These are phyloP conservation scores for Globisporangium camurandrum DNA, from an alignment of 352 stramenopile species.

Conservation along the genomic window DNA sequence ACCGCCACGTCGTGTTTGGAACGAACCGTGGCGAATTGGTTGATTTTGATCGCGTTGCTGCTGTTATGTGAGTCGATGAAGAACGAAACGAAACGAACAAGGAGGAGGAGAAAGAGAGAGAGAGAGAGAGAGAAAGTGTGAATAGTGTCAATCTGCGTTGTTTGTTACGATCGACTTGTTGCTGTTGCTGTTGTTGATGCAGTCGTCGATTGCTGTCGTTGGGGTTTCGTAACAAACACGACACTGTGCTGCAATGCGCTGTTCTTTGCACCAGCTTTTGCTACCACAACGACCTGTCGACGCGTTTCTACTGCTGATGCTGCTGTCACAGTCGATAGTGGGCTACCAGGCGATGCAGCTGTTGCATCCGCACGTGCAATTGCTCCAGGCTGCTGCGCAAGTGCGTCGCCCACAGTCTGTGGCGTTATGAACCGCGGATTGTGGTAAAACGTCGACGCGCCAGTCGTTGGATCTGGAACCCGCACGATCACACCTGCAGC, in stretches of 20 bases:
- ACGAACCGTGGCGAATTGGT: conserved; percentile 67
- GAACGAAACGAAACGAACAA: background rate
- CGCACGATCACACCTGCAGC: conserved; percentile 46
- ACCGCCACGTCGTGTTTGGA: conserved; percentile 68
- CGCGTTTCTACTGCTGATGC: background rate
- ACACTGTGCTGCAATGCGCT: conserved; percentile 38
- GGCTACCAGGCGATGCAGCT: no score
- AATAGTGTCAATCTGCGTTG: background rate
- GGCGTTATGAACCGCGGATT: conserved; percentile 24
- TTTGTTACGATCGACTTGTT: background rate
- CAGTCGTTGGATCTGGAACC: conserved; percentile 15
- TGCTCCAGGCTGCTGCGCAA: conserved; percentile 4
- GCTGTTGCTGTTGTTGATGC: background rate
- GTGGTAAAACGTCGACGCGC: conserved; percentile 33
- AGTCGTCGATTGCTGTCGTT: background rate
- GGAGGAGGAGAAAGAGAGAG: background rate
- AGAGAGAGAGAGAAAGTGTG: background rate
- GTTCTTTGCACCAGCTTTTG: conserved; percentile 32
- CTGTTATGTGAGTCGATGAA: conserved; percentile 26
- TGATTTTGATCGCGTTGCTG: conserved; percentile 68
- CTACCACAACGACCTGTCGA: conserved; percentile 20
- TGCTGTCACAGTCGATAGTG: no score
- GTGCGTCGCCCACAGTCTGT: conserved; percentile 3
- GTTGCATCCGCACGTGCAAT: no score
- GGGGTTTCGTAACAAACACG: conserved; percentile 51